Evolutionary conservation across 768 basidiomycete genomes (phyloP).

Genomic region (Xerocomellus intermedius): DNA sequence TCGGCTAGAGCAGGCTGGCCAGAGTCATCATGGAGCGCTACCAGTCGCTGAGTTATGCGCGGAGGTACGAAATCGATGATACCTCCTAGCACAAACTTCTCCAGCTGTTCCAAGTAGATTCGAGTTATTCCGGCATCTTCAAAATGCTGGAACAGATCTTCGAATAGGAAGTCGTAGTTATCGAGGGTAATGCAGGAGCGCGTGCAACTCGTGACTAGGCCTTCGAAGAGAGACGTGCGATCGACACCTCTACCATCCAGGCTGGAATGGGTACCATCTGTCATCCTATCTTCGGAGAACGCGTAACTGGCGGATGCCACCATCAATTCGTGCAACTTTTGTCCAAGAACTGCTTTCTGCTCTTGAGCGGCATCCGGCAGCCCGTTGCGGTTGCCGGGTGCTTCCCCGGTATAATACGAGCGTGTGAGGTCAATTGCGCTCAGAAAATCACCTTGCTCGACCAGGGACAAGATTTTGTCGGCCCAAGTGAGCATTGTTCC

Average conservation of each 20-base stretch:
- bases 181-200: slow-evolving; percentile 77
- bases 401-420: slow-evolving; percentile 75
- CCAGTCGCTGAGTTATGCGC: slow-evolving; percentile 79
- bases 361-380: slow-evolving; percentile 67
- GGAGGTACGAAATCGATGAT: slow-evolving; percentile 79
- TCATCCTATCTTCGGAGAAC: slow-evolving; percentile 95
- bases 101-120: slow-evolving; percentile 81
- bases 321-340: slow-evolving; percentile 81
- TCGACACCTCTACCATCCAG: slow-evolving; percentile 90
- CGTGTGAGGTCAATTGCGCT: slow-evolving; percentile 85
- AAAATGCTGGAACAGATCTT: slow-evolving; percentile 90
- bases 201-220: slow-evolving; percentile 72
- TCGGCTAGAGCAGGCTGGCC: slow-evolving; percentile 76
- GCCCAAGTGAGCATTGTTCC: slow-evolving; percentile 94
- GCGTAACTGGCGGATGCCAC: slow-evolving; percentile 82
- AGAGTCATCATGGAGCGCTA: slow-evolving; percentile 73
- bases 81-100: slow-evolving; percentile 76
- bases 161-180: slow-evolving; percentile 86
- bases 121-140: slow-evolving; percentile 77
- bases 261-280: slow-evolving; percentile 79
- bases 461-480: slow-evolving; percentile 81
- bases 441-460: slow-evolving; percentile 85
- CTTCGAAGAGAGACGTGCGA: slow-evolving; percentile 86
- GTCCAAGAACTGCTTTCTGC: slow-evolving; percentile 64
- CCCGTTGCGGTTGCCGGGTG: slow-evolving; percentile 83